These are phyloP conservation scores for Umbelopsis ramanniana DNA, from an alignment of 192 early-diverging fungal species.

Conservation along the genomic window DNA sequence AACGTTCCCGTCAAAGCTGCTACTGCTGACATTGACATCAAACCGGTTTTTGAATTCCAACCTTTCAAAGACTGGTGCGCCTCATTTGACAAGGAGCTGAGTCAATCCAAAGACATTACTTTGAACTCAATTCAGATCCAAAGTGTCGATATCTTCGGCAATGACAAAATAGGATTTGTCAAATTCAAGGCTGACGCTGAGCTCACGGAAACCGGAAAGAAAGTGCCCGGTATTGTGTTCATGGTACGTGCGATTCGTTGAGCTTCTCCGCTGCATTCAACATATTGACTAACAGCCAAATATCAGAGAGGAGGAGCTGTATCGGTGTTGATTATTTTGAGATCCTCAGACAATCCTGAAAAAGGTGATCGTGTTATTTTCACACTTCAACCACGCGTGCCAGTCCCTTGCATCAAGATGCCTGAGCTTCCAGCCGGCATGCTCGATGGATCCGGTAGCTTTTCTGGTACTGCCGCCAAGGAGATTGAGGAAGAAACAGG, in stretches of 20 bases:
- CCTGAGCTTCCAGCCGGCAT: conserved; percentile 87
- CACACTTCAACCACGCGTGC: conserved; percentile 74
- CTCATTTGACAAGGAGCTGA: conserved; percentile 45
- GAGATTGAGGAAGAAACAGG: conserved; percentile 88
- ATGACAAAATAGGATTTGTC: conserved; percentile 70
- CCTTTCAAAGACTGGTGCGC: conserved; percentile 64
- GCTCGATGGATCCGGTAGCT: conserved; percentile 75
- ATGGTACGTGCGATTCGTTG: conserved; percentile 50
- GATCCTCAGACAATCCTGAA: conserved; percentile 38
- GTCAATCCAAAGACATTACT: conserved; percentile 35
- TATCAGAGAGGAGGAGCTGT: conserved; percentile 73
- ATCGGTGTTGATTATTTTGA: conserved; percentile 70
- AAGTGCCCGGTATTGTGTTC: conserved; percentile 78
- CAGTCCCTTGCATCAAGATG: conserved; percentile 63
- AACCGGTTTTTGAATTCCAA: conserved; percentile 51
- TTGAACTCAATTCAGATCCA: conserved; percentile 64
- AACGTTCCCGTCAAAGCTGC: neutral
- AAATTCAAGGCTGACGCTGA: conserved; percentile 68
- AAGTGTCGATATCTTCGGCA: conserved; percentile 73
- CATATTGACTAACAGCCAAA: neutral
- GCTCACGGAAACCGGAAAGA: conserved; percentile 50
- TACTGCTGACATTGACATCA: conserved; percentile 21
- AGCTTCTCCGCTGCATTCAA: neutral
- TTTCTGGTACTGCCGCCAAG: conserved; percentile 75
- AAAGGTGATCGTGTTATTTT: conserved; percentile 65